phyloP scores from a whole-genome alignment of 2,329 filamentous ascomycete species.

The Colletotrichum ledebouriae region DNA sequence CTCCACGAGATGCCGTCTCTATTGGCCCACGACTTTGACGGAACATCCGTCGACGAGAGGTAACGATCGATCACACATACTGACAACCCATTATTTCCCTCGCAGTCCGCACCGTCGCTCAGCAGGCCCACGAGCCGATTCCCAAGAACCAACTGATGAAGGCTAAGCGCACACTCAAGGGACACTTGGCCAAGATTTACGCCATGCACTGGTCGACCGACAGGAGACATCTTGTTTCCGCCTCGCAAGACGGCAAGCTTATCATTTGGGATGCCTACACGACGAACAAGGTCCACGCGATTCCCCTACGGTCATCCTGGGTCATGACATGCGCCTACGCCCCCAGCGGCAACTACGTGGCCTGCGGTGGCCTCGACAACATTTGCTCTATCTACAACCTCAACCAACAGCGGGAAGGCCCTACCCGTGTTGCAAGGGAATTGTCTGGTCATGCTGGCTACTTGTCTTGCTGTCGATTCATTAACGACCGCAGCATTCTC shows the following conservation, averaged over 20 bases:
- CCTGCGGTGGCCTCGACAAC: conserved; percentile 98
- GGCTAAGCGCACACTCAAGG: conserved; percentile 95
- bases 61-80: conserved; percentile 39
- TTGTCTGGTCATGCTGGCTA: conserved; percentile 97
- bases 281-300: conserved; percentile 99
- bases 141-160: conserved; percentile 95
- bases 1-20: conserved; percentile 28
- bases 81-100: conserved; percentile 41
- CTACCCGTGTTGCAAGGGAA: conserved; percentile 94
- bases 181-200: conserved; percentile 98
- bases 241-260: conserved; percentile 98
- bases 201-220: conserved; percentile 99
- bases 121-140: conserved; percentile 91
- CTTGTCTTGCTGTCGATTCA: conserved; percentile 97
- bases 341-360: conserved; percentile 97
- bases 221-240: conserved; percentile 94
- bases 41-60: conserved; percentile 15
- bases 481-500: conserved; percentile 97
- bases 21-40: conserved; percentile 16
- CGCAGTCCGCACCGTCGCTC: conserved; percentile 90
- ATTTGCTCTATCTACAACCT: conserved; percentile 99
- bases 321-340: conserved; percentile 99
- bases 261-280: conserved; percentile 99
- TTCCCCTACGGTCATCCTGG: conserved; percentile 97
- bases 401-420: conserved; percentile 93